Conservation (phyloP, 768 basidiomycete genomes). For the Serpula lacrymans region DNA sequence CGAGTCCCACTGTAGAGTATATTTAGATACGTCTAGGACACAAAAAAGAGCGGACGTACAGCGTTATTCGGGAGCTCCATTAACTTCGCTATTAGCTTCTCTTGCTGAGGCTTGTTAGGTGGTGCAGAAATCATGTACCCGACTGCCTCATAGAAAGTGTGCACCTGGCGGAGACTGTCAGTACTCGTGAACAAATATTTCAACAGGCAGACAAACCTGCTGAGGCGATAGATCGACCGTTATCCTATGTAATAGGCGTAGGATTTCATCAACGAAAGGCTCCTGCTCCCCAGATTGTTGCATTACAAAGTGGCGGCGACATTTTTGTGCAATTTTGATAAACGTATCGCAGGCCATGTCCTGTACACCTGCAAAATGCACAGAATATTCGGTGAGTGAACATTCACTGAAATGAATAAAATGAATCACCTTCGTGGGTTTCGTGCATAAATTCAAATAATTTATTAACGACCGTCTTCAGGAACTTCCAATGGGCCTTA, state of each 20-base stretch:
- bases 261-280: constrained; percentile 97
- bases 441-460: constrained; percentile 99
- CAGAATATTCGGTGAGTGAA: constrained; percentile 1
- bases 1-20: constrained; percentile 78
- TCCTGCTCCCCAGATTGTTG: constrained; percentile 96
- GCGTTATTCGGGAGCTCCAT: constrained; percentile 99
- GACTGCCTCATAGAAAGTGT: constrained; percentile 98
- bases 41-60: constrained; percentile 43
- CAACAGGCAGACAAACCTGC: constrained; percentile 41
- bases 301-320: constrained; percentile 96
- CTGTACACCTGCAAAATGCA: constrained; percentile 71
- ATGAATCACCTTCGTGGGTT: constrained; percentile 82
- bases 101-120: constrained; percentile 95
- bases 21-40: neutral
- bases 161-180: constrained; percentile 45
- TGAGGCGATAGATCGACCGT: constrained; percentile 92
- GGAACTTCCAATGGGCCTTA: constrained; percentile 99
- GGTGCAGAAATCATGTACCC: constrained; percentile 99
- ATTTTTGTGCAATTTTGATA: constrained; percentile 99
- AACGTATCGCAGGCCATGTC: constrained; percentile 99
- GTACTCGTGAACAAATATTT: constrained; percentile 7
- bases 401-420: constrained; percentile 2
- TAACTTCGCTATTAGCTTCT: constrained; percentile 88
- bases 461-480: constrained; percentile 99
- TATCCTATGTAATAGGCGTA: constrained; percentile 87